These are phyloP conservation scores for Neonectria coccinea DNA, from an alignment of 2,329 filamentous ascomycete genomes.

Conservation along the genomic window DNA sequence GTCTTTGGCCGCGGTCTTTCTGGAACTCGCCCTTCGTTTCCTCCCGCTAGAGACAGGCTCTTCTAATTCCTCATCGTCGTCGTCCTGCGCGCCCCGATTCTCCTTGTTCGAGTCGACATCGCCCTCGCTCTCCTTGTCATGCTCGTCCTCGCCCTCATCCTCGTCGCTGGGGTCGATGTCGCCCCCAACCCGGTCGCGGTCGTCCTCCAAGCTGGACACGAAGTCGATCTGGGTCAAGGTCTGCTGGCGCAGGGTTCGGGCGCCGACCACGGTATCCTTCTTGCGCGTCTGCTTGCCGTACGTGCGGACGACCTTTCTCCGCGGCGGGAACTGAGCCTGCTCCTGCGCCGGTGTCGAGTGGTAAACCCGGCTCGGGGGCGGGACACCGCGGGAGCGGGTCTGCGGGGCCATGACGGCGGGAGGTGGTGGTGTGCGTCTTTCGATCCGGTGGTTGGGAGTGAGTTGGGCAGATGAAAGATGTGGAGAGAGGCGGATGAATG, in stretches of 20 bases:
- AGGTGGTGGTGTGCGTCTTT: constrained; percentile 8
- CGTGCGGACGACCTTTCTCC: constrained; percentile 51
- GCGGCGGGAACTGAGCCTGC: constrained; percentile 54
- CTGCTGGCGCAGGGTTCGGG: constrained; percentile 51
- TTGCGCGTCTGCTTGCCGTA: constrained; percentile 47
- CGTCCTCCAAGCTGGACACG: constrained; percentile 51
- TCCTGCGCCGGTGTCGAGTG: constrained; percentile 52
- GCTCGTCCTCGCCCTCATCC: constrained; percentile 38
- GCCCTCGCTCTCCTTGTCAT: constrained; percentile 33
- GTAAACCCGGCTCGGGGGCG: constrained; percentile 54
- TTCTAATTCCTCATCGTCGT: constrained; percentile 35
- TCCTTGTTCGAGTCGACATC: constrained; percentile 14
- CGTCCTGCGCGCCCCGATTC: constrained; percentile 23
- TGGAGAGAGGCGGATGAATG: neutral
- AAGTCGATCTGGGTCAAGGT: constrained; percentile 59
- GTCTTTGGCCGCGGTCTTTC: constrained; percentile 28
- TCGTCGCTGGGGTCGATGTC: constrained; percentile 47
- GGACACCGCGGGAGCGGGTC: constrained; percentile 53
- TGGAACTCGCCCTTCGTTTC: constrained; percentile 38
- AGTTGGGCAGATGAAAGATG: neutral
- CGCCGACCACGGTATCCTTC: constrained; percentile 33
- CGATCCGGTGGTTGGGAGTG: neutral
- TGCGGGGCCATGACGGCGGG: constrained; percentile 50
- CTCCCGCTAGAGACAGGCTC: constrained; percentile 41
- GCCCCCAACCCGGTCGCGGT: constrained; percentile 39